Percentiles rank a stretch among this genome's conserved stretches.
These are phyloP conservation scores for Phyllosticta citriasiana DNA, from an alignment of 2,329 filamentous ascomycete genomes.

Conservation along the genomic window DNA sequence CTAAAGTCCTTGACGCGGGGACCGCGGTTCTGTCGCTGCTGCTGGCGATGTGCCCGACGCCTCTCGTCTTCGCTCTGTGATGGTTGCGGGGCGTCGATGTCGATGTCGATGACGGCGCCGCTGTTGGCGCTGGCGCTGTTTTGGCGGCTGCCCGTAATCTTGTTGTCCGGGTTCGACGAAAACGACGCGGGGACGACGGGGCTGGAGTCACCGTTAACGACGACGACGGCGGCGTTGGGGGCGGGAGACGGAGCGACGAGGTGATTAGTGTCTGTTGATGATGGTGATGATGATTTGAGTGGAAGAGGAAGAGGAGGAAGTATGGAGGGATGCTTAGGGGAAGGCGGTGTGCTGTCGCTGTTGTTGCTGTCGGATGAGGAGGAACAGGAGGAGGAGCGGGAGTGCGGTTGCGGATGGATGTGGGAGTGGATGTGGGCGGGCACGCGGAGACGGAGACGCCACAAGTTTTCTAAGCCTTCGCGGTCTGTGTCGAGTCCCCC, in stretches of 20 bases:
- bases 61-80: not conserved
- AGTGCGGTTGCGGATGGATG: not conserved
- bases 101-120: constrained; percentile 12
- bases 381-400: not conserved
- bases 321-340: not conserved
- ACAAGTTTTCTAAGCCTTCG: constrained; percentile 4
- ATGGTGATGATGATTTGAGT: too few relatives aligned
- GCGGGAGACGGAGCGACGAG: not conserved
- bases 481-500: not conserved
- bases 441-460: not conserved
- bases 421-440: not conserved
- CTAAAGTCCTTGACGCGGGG: constrained; percentile 16
- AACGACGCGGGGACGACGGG: constrained; percentile 5
- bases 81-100: constrained; percentile 1
- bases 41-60: not conserved
- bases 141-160: not conserved
- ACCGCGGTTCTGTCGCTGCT: not conserved
- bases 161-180: not conserved
- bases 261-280: not conserved
- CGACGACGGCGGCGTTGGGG: not conserved
- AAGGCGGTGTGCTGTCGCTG: not conserved
- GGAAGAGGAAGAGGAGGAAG: not conserved
- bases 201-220: not conserved
- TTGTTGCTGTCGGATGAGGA: not conserved
- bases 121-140: not conserved